phyloP scores from a whole-genome alignment of 371 early-diverging fungal species.

The Haplosporangium sp. region DNA sequence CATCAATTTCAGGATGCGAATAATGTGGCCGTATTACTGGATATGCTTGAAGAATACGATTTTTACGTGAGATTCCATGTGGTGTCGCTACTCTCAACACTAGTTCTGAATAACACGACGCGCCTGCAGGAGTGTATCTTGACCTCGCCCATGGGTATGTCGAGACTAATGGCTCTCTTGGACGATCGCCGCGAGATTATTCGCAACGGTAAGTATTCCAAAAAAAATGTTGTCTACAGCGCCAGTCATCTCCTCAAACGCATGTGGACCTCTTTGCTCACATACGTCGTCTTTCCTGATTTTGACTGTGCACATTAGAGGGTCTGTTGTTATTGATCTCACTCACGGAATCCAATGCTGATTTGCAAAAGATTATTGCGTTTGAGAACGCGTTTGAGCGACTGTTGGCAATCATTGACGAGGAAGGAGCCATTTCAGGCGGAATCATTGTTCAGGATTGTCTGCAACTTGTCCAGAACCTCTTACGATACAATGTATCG shows the following conservation, averaged over 20 bases:
- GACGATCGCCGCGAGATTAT: slow-evolving; percentile 94
- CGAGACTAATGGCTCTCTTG: slow-evolving; percentile 91
- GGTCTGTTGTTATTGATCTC: slow-evolving; percentile 89
- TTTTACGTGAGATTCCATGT: slow-evolving; percentile 93
- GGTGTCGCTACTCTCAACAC: slow-evolving; percentile 83
- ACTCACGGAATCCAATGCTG: slow-evolving; percentile 90
- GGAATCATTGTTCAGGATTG: slow-evolving; percentile 97
- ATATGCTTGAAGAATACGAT: slow-evolving; percentile 89
- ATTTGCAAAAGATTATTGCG: slow-evolving; percentile 97
- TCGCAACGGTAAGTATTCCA: slow-evolving; percentile 81
- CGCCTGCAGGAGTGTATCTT: slow-evolving; percentile 88
- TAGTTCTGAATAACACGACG: slow-evolving; percentile 72
- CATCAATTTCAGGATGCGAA: slow-evolving; percentile 65
- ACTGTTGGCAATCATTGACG: slow-evolving; percentile 83
- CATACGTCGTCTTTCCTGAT: neutral
- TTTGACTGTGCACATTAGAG: slow-evolving; percentile 64
- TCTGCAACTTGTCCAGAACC: slow-evolving; percentile 88
- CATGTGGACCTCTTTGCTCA: neutral
- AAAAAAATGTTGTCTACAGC: too few relatives aligned
- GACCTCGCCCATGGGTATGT: slow-evolving; percentile 90
- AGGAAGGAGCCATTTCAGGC: slow-evolving; percentile 94
- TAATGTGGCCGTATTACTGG: slow-evolving; percentile 84
- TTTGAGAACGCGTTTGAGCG: slow-evolving; percentile 97
- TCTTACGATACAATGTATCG: slow-evolving; percentile 92
- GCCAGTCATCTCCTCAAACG: too few relatives aligned